These are phyloP conservation scores for Beauveria sp. DNA, from an alignment of 2,329 filamentous ascomycete species.

Conservation along the genomic window DNA sequence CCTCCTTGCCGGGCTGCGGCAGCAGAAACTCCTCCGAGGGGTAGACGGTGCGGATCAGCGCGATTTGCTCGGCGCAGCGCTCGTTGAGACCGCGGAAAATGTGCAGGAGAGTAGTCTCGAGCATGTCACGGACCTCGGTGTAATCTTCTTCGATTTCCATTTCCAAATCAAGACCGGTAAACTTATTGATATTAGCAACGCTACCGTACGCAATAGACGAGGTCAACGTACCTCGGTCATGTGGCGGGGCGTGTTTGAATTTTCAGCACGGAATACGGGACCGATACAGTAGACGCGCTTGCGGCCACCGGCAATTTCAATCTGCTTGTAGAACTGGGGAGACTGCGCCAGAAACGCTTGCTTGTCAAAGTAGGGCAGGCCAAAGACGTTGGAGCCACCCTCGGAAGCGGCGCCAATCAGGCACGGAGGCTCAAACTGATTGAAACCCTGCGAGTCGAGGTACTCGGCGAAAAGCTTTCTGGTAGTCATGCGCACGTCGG, in stretches of 20 bases:
- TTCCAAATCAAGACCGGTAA: constrained; percentile 81
- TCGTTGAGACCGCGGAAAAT: constrained; percentile 68
- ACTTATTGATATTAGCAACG: constrained; percentile 32
- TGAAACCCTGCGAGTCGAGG: constrained; percentile 66
- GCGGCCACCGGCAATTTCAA: constrained; percentile 71
- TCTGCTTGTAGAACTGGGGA: constrained; percentile 83
- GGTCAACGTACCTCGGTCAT: constrained; percentile 58
- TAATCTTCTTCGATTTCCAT: constrained; percentile 81
- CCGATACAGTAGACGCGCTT: constrained; percentile 73
- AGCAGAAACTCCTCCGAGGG: constrained; percentile 72
- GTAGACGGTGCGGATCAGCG: constrained; percentile 64
- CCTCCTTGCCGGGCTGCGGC: constrained; percentile 64
- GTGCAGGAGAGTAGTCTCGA: constrained; percentile 67
- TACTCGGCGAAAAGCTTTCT: constrained; percentile 70
- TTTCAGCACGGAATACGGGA: constrained; percentile 78
- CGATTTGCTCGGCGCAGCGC: constrained; percentile 63
- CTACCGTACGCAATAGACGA: neutral
- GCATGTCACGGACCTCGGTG: constrained; percentile 62
- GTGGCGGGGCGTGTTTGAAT: constrained; percentile 76
- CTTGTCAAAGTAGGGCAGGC: constrained; percentile 80
- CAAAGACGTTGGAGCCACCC: constrained; percentile 87
- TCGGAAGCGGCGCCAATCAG: constrained; percentile 86
- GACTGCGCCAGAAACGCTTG: constrained; percentile 74
- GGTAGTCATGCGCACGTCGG: constrained; percentile 45
- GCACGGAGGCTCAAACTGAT: constrained; percentile 82